A percentile compares a stretch with the other conserved stretches of the same genome.
Conservation (phyloP, 192 early-diverging fungal genomes). For the Physocladia obscura region DNA sequence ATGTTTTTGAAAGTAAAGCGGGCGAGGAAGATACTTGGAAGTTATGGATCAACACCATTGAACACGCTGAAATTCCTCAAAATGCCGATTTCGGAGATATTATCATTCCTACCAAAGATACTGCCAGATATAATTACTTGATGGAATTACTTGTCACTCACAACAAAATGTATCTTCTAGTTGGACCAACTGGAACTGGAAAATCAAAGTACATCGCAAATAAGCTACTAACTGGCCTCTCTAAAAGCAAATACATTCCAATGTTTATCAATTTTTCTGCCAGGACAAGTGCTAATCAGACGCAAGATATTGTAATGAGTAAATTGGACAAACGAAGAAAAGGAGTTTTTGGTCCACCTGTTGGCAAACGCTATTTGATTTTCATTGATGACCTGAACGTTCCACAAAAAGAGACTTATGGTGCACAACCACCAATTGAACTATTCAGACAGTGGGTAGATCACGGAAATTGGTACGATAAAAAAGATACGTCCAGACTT, state of each 20-base stretch:
- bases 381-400: constrained; percentile 68
- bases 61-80: constrained; percentile 39
- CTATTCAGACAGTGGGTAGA: constrained; percentile 60
- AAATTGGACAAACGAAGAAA: constrained; percentile 64
- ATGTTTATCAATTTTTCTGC: constrained; percentile 66
- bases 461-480: constrained; percentile 68
- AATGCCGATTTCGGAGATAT: constrained; percentile 61
- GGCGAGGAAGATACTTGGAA: constrained; percentile 44
- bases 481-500: constrained; percentile 56
- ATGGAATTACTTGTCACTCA: constrained; percentile 59
- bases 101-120: constrained; percentile 63
- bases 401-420: constrained; percentile 63
- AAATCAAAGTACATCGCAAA: constrained; percentile 63
- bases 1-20: constrained; percentile 41
- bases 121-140: constrained; percentile 60
- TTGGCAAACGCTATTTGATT: constrained; percentile 52
- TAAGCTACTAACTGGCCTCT: constrained; percentile 51
- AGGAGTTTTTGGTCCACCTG: constrained; percentile 59
- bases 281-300: constrained; percentile 55
- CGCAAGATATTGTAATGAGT: constrained; percentile 62
- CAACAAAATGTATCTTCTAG: constrained; percentile 49
- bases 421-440: constrained; percentile 64
- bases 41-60: constrained; percentile 56
- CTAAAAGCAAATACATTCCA: constrained; percentile 54
- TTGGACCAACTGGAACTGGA: constrained; percentile 64